phyloP scores from a whole-genome alignment of 2,329 filamentous ascomycete species.

The Fusarium avenaceum region DNA sequence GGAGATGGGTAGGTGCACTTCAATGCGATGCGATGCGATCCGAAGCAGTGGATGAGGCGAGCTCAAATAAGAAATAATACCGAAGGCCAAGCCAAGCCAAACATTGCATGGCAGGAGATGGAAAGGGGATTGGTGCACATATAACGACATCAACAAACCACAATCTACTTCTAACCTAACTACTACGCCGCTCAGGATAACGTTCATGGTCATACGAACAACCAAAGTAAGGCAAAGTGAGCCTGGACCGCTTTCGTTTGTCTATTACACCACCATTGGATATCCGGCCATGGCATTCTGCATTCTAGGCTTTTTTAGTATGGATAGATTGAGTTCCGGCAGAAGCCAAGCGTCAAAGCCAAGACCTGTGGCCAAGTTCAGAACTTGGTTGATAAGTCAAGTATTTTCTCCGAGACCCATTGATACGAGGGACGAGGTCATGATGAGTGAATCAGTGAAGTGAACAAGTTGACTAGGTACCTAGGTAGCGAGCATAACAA shows the following conservation, averaged over 20 bases:
- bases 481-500: not conserved
- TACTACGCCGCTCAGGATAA: conserved; percentile 6
- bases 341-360: conserved; percentile 28
- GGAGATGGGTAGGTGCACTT: conserved; percentile 24
- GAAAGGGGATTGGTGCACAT: conserved; percentile 29
- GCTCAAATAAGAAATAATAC: conserved; percentile 43
- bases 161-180: conserved; percentile 10
- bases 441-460: not conserved
- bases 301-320: conserved; percentile 32
- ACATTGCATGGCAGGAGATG: conserved; percentile 1
- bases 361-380: conserved; percentile 19
- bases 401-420: not conserved
- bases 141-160: conserved; percentile 16
- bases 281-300: conserved; percentile 13
- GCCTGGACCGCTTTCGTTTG: conserved; percentile 19
- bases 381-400: not conserved
- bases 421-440: conserved; percentile 6
- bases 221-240: conserved; percentile 2
- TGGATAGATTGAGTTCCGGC: conserved; percentile 27
- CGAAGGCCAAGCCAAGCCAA: conserved; percentile 18
- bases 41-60: conserved; percentile 32
- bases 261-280: conserved; percentile 41
- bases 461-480: not conserved
- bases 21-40: conserved; percentile 14
- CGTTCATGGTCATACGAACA: not conserved